Base-by-base conservation (phyloP, 805 yeast genomes). In the Candida chauliodis region DNA sequence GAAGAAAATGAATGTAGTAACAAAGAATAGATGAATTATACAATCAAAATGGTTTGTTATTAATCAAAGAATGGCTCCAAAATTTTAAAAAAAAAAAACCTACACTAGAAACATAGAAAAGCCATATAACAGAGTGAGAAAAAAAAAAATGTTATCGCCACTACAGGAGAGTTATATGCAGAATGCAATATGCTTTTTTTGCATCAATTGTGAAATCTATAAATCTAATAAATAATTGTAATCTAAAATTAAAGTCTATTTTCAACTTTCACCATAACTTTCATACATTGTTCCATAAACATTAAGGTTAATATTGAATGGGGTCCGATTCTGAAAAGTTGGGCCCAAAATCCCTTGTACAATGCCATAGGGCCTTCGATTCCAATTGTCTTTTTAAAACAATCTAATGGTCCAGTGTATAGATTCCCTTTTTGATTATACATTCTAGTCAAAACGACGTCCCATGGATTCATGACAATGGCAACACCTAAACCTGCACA, bases 391-490 rank as follows among this genome's bases (percentile, higher is more conserved):
- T 93, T 91, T 39, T 78, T 52, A 39, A 90, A 69, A 69, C 99
- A 93, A 63, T 93, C 99, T 17, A 89, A 48, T 1, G 96, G 95
- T 8, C 95, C 95, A 36, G 68, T 73, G 64, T 93, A 93, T 37
- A 84, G 74, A 53, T 85, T 75, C 34, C 95, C 96, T 61, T 82
- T 85, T 60, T 93, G 98, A 63, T 93, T 93, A 65, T 91, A 93
- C 59, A 93, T 83, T 67, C 99, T 78, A 1, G 99, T 93, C 63
- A 93, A 70, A 37, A 93, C 75, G 31, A 93, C 98, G 61, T 93
- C 99, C 78, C 96, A 89, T 11, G 99, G 98, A 59, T 90, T 93
- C 97, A 93, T 91, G 22, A 87, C 95, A 15, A 90, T 70, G 36
- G 95, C 90, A 22, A 93, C 98, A 50, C 96, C 96, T 28, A 89